Conservation (phyloP, 345 rosid species). For the Turnera subulata region DNA sequence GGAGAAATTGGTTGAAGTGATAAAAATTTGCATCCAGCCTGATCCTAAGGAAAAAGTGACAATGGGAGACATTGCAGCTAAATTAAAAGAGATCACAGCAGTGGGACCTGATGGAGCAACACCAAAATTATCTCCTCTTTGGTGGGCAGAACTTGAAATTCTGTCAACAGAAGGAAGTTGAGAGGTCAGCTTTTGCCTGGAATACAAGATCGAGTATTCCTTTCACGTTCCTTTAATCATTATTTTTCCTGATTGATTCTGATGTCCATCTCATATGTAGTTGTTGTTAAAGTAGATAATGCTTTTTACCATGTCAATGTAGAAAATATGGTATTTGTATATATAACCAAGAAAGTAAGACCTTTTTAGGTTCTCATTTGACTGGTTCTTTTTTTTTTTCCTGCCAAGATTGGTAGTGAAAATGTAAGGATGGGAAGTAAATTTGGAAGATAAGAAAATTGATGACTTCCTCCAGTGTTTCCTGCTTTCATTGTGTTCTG, state of each 20-base stretch:
- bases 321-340: slow-evolving; percentile 5
- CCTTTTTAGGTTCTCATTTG: background rate
- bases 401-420: background rate
- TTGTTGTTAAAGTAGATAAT: background rate
- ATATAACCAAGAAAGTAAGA: slow-evolving; percentile 2
- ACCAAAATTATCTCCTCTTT: slow-evolving; percentile 75
- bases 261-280: background rate
- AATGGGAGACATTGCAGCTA: slow-evolving; percentile 53
- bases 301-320: background rate
- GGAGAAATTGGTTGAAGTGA: slow-evolving; percentile 51
- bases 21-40: slow-evolving; percentile 58
- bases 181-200: slow-evolving; percentile 11
- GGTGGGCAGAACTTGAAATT: slow-evolving; percentile 99
- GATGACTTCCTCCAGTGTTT: too few relatives aligned
- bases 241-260: background rate
- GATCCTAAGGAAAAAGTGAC: slow-evolving; percentile 50
- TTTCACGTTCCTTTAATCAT: slow-evolving; percentile 2
- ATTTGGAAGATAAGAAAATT: too few relatives aligned
- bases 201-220: background rate
- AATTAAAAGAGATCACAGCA: slow-evolving; percentile 63
- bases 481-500: too few relatives aligned
- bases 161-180: slow-evolving; percentile 49
- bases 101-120: slow-evolving; percentile 66
- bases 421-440: too few relatives aligned
- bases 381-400: background rate